These are phyloP conservation scores for Calonectria pteridis DNA, from an alignment of 2,329 filamentous ascomycete genomes.

Conservation along the genomic window DNA sequence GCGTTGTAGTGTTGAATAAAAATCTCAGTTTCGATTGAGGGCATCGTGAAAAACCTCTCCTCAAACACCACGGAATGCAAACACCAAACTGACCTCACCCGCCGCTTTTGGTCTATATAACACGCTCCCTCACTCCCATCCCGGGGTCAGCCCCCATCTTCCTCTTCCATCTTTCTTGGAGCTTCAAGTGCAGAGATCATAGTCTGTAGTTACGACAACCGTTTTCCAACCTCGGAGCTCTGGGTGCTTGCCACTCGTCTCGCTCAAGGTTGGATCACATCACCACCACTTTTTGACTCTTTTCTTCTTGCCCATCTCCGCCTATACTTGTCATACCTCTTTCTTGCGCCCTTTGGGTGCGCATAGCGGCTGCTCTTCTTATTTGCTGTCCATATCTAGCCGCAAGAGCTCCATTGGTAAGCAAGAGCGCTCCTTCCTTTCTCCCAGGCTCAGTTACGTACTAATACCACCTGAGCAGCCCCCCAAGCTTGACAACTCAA, in stretches of 20 bases:
- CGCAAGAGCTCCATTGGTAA: neutral
- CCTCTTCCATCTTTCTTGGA: neutral
- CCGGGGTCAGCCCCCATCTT: neutral
- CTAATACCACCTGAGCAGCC: neutral
- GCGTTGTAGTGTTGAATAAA: conserved; percentile 11
- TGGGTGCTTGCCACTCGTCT: neutral
- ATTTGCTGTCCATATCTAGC: neutral
- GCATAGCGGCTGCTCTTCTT: neutral
- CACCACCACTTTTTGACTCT: no score
- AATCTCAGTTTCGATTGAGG: neutral
- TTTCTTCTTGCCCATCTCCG: neutral
- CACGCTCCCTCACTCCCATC: neutral
- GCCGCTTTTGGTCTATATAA: neutral
- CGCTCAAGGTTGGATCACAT: neutral
- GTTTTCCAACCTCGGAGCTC: neutral
- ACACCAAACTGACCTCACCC: neutral
- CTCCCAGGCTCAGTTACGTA: neutral
- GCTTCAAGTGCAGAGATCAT: neutral
- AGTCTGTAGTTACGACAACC: neutral
- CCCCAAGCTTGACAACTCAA: neutral
- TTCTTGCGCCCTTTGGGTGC: neutral
- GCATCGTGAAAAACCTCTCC: conserved; percentile 9
- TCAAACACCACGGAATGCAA: conserved; percentile 3
- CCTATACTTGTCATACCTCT: neutral
- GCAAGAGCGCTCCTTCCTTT: neutral